Conservation (phyloP, 345 rosid genomes). For the Moricandia moricandioides region DNA sequence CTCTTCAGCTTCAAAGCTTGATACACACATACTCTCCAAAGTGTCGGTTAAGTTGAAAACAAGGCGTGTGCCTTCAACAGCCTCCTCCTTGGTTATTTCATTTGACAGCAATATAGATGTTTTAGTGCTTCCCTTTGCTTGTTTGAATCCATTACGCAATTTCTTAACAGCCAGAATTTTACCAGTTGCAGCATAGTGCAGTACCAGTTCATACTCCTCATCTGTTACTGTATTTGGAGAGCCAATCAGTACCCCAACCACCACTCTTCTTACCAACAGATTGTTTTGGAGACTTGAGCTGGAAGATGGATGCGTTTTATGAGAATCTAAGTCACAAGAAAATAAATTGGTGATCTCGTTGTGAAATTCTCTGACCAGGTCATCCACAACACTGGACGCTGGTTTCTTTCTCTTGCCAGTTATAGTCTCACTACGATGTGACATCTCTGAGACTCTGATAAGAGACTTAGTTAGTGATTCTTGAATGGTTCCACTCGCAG, state of each 20-base stretch:
- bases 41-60: slow-evolving; percentile 59
- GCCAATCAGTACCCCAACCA: slow-evolving; percentile 59
- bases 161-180: slow-evolving; percentile 29
- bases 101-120: slow-evolving; percentile 11
- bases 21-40: slow-evolving; percentile 53
- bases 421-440: slow-evolving; percentile 26
- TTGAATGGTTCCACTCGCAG: slow-evolving; percentile 46
- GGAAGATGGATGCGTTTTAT: slow-evolving; percentile 14
- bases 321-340: slow-evolving; percentile 25
- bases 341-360: slow-evolving; percentile 26
- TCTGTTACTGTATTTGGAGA: slow-evolving; percentile 40
- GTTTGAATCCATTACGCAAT: slow-evolving; percentile 31
- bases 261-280: slow-evolving; percentile 52
- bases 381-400: slow-evolving; percentile 34
- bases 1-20: slow-evolving; percentile 52
- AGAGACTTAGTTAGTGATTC: slow-evolving; percentile 47
- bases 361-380: slow-evolving; percentile 54
- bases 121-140: slow-evolving; percentile 22
- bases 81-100: slow-evolving; percentile 46
- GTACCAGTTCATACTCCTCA: slow-evolving; percentile 52
- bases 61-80: slow-evolving; percentile 51
- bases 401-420: slow-evolving; percentile 37
- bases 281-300: slow-evolving; percentile 31
- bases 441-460: slow-evolving; percentile 45
- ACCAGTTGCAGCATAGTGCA: slow-evolving; percentile 73